Conservation (phyloP, 805 yeast genomes). For the Yamadazyma endophytica region DNA sequence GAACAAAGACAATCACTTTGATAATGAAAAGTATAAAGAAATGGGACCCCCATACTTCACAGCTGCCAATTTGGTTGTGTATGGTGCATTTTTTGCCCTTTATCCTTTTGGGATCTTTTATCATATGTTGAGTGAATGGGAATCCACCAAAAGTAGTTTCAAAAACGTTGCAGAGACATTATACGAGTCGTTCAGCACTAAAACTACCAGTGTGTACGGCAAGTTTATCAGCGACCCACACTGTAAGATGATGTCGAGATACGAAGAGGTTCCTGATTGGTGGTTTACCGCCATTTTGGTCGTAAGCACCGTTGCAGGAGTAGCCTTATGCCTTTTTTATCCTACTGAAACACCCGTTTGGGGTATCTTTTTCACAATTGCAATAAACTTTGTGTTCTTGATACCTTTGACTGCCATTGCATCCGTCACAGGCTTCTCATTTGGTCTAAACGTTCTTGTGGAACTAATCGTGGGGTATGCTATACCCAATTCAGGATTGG, state of each 20-base stretch:
- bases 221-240: conserved; percentile 46
- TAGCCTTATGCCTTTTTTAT: conserved; percentile 42
- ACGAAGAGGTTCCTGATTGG: conserved; percentile 72
- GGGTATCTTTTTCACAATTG: conserved; percentile 56
- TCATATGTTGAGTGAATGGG: conserved; percentile 44
- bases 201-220: conserved; percentile 16
- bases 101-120: conserved; percentile 55
- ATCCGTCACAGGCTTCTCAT: conserved; percentile 57
- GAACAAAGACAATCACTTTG: conserved; percentile 40
- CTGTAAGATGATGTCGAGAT: conserved; percentile 52
- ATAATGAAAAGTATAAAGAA: conserved; percentile 41
- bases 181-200: conserved; percentile 18
- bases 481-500: conserved; percentile 56
- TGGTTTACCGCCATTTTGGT: conserved; percentile 52
- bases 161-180: conserved; percentile 24
- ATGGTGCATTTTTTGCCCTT: conserved; percentile 54
- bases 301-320: conserved; percentile 39
- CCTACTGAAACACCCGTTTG: conserved; percentile 59
- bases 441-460: conserved; percentile 59
- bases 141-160: conserved; percentile 36
- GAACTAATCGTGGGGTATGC: conserved; percentile 65
- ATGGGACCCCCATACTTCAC: conserved; percentile 65
- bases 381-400: conserved; percentile 51
- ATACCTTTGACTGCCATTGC: conserved; percentile 60
- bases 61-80: conserved; percentile 57